Percentiles rank a stretch among this genome's conserved stretches.
Conservation (phyloP, 1,284 basidiomycete genomes). For the Phellinidium pouzarii region DNA sequence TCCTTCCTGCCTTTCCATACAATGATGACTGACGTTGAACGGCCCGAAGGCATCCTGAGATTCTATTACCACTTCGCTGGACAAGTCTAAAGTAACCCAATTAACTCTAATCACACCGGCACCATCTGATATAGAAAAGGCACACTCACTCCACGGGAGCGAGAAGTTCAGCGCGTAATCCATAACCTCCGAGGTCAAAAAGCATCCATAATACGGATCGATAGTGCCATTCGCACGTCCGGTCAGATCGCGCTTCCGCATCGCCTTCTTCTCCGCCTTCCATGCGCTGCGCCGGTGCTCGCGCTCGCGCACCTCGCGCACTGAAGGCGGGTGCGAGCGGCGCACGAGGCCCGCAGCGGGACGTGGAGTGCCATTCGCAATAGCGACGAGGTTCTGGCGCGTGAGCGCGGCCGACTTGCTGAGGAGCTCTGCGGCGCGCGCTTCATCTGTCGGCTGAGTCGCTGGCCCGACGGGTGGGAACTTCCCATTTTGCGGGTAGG, state of each 20-base stretch:
- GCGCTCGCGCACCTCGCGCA: slow-evolving; percentile 13
- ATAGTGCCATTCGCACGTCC: slow-evolving; percentile 42
- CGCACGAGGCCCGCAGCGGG: slow-evolving; percentile 9
- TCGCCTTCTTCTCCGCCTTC: slow-evolving; percentile 7
- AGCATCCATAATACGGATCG: slow-evolving; percentile 55
- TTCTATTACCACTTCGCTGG: slow-evolving; percentile 23
- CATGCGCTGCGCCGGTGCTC: slow-evolving; percentile 13
- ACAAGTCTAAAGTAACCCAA: slow-evolving; percentile 28
- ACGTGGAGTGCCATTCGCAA: slow-evolving; percentile 1
- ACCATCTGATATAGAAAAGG: not conserved
- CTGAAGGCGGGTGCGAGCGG: slow-evolving; percentile 1
- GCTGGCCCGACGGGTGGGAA: slow-evolving; percentile 36
- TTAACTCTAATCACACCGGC: too few species aligned
- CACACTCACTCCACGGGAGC: slow-evolving; percentile 56
- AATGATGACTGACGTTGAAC: slow-evolving; percentile 21
- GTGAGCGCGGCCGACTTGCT: slow-evolving; percentile 17
- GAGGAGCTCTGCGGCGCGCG: slow-evolving; percentile 10
- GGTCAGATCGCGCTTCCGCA: slow-evolving; percentile 40
- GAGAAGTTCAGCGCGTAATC: slow-evolving; percentile 58
- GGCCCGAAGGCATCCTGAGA: slow-evolving; percentile 14
- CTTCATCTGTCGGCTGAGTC: slow-evolving; percentile 13
- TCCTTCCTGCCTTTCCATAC: not conserved
- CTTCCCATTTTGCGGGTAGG: slow-evolving; percentile 56
- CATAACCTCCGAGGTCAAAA: slow-evolving; percentile 43
- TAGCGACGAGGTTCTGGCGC: slow-evolving; percentile 9